Evolutionary conservation across 2,329 filamentous ascomycete genomes (phyloP).

Genomic region (Hypoxylon sp.): DNA sequence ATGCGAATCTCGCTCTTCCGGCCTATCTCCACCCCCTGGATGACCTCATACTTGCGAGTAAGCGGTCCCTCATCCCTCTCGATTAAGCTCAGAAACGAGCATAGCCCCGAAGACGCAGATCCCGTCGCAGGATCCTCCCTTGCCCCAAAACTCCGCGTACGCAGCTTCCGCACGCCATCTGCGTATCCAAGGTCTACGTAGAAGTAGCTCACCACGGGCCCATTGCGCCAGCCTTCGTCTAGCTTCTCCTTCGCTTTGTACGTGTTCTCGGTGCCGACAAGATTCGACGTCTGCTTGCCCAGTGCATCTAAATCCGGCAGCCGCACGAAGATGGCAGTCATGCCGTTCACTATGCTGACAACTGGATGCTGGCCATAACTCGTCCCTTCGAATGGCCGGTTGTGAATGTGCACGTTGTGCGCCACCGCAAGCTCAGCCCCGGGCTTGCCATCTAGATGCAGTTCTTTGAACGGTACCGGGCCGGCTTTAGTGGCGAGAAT

Average conservation of each 20-base stretch:
- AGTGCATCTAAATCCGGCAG: conserved; percentile 73
- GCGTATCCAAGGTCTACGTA: conserved; percentile 62
- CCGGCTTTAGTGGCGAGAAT: conserved; percentile 71
- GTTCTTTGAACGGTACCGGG: conserved; percentile 62
- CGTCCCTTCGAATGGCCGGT: conserved; percentile 54
- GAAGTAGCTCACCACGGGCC: conserved; percentile 70
- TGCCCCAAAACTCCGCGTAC: conserved; percentile 71
- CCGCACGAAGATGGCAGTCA: conserved; percentile 76
- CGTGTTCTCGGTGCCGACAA: conserved; percentile 53
- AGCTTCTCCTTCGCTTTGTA: conserved; percentile 54
- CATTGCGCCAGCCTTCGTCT: conserved; percentile 67
- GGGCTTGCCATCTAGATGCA: conserved; percentile 55
- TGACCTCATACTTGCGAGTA: conserved; percentile 64
- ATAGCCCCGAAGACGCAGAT: conserved; percentile 70
- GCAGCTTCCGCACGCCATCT: conserved; percentile 57
- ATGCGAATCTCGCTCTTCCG: conserved; percentile 66
- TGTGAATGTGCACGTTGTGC: conserved; percentile 75
- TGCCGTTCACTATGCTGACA: conserved; percentile 77
- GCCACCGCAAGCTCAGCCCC: conserved; percentile 75
- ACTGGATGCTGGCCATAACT: conserved; percentile 58
- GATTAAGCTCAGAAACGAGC: conserved; percentile 65
- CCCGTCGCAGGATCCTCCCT: conserved; percentile 73
- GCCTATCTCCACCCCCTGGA: conserved; percentile 77
- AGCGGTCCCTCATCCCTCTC: conserved; percentile 55
- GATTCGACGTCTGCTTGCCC: conserved; percentile 56